Percentiles rank a stretch among this genome's conserved stretches.
These are phyloP conservation scores for Pleurotus ostreatus DNA, from an alignment of 768 basidiomycete genomes.

Conservation along the genomic window DNA sequence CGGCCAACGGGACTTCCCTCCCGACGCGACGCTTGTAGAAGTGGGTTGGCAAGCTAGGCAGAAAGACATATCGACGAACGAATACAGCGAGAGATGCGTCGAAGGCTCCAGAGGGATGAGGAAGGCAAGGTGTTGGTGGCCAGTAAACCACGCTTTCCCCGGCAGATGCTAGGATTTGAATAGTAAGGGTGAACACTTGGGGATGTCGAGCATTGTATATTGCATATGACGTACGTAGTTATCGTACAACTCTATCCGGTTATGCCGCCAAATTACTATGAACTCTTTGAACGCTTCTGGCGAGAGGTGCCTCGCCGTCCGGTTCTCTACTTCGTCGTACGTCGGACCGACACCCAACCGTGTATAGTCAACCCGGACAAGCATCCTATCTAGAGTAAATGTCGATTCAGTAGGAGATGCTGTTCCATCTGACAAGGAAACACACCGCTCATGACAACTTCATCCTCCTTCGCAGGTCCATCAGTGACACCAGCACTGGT, in stretches of 20 bases:
- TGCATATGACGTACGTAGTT: slow-evolving; percentile 60
- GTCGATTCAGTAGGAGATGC: slow-evolving; percentile 12
- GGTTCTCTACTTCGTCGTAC: slow-evolving; percentile 69
- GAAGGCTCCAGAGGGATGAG: slow-evolving; percentile 65
- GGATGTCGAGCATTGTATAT: too few relatives aligned
- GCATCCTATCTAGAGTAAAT: slow-evolving; percentile 73
- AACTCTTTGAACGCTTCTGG: slow-evolving; percentile 78
- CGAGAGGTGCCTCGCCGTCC: slow-evolving; percentile 54
- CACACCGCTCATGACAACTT: slow-evolving; percentile 70
- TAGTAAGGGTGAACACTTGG: neutral
- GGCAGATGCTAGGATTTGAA: slow-evolving; percentile 40
- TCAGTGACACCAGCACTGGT: slow-evolving; percentile 63
- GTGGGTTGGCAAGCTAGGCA: slow-evolving; percentile 67
- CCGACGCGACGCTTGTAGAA: slow-evolving; percentile 27
- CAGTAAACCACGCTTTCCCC: slow-evolving; percentile 60
- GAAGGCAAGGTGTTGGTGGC: slow-evolving; percentile 77
- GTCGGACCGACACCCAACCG: slow-evolving; percentile 43
- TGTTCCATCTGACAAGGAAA: slow-evolving; percentile 8
- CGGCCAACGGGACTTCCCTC: slow-evolving; percentile 40
- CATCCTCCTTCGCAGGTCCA: slow-evolving; percentile 16
- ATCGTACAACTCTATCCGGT: slow-evolving; percentile 77
- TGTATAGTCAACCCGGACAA: slow-evolving; percentile 71
- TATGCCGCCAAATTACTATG: slow-evolving; percentile 79
- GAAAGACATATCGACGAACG: slow-evolving; percentile 82
- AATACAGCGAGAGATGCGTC: slow-evolving; percentile 81